Evolutionary conservation across 345 rosid genomes (phyloP), one percentile per base, ranked within the genome.

Genomic region (Hypericum androsaemum): DNA sequence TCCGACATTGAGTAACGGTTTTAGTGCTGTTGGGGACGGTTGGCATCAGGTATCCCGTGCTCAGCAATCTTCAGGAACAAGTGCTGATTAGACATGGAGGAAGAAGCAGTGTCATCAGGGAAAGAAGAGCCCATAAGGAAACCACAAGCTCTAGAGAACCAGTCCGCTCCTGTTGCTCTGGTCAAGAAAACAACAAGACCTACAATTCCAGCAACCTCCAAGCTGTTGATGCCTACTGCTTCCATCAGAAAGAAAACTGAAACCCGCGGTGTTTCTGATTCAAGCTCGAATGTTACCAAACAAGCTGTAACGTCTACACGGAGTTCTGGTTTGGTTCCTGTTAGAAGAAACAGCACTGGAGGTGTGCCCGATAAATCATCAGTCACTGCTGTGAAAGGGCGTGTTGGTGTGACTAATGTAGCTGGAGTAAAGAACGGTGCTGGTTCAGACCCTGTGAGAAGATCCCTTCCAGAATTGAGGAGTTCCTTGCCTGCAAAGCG

Each of bases 261-360:
- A 12, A 6, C 65, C 7, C 77, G 54, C 55, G 53, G 53, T 43
- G 71, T 59, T 12, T 44, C 66, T 6, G 75, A 40, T 37, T 56
- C 74, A 12, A 71, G 72, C 61, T 67, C 80, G 4, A 66, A 71
- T 50, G 55, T 74, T 38, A 56, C 74, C 12, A 84, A 72, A 64
- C 62, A 86, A 35, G 65, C 78, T 7, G 58, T 64, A 7, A 64
- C 80, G 58, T 75, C 71, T 53, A 74, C 80, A 12, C 59, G 78
- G 38, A 60, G 57, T 58, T 66, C 80, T 5, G 69, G 57, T 63
- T 72, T 86, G 37, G 77, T 68, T 58, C 83, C 88, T 4, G 76
- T 55, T 8, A 81, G 96, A 71, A 71, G 95, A 64, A 87, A 78
- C 59, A 92, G 96, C 68, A 87, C 95, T 6, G 98, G 98, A 52